Evolutionary conservation across 768 basidiomycete genomes (phyloP).

Genomic region (Rhizopogon rudus): DNA sequence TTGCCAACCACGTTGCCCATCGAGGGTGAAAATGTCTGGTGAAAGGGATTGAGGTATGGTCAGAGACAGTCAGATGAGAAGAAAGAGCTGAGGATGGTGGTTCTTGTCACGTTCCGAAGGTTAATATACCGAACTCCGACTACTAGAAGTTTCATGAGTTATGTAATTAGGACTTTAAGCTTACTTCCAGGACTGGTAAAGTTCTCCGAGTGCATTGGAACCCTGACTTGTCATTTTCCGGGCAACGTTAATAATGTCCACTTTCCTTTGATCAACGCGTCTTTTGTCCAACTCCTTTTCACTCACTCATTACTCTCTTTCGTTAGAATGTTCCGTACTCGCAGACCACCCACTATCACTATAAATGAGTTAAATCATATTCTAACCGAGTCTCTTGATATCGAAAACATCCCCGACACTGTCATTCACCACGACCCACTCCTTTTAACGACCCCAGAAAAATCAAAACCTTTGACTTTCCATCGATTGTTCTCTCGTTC

Average conservation of each 20-base stretch:
- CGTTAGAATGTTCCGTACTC: slow-evolving; percentile 1
- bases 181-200: no score
- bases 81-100: no score
- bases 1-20: no score
- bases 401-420: slow-evolving; percentile 11
- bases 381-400: slow-evolving; percentile 28
- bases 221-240: background rate
- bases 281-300: background rate
- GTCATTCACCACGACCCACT: slow-evolving; percentile 18
- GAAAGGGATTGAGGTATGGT: no score
- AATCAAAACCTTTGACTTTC: slow-evolving; percentile 17
- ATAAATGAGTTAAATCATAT: slow-evolving; percentile 30
- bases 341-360: slow-evolving; percentile 15
- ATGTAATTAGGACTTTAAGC: no score
- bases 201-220: background rate
- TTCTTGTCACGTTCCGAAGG: no score
- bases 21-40: no score
- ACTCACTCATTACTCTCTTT: background rate
- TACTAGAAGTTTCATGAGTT: no score
- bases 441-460: slow-evolving; percentile 15
- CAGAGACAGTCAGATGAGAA: no score
- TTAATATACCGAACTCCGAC: no score
- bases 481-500: slow-evolving; percentile 28
- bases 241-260: background rate
- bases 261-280: background rate